Base-by-base conservation (phyloP, 768 basidiomycete genomes). In the Phallus indusiatus region DNA sequence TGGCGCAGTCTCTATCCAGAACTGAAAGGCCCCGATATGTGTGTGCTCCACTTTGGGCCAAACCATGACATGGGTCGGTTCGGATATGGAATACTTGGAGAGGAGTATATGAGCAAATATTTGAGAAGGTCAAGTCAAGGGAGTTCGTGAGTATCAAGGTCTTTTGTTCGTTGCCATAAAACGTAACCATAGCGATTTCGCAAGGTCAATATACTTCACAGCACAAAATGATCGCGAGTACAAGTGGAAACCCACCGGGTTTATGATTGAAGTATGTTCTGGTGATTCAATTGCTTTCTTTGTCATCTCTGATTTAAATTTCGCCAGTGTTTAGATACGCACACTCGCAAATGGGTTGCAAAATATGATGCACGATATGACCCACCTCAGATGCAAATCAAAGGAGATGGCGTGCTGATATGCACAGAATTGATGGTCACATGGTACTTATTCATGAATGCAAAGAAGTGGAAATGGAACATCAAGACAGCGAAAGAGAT, bases 21-120 rank as follows among this genome's bases (percentile, higher is more conserved):
- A 51, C 82, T 89, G 62, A 84, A 88, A 82, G 88, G 88, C n/a
- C 88, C 88, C n/a, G 80, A 77, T 60, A 85, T 80, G 46, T 82
- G 88, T 5, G 88, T 78, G 67, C 79, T 89, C 61, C 90, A 88
- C 66, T 82, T 90, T 60, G 88, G 88, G 0, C 86, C 88, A 5
- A 74, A 74, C 47, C 78, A 75, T 56, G 64, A 75, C 2, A 78
- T 80, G 4, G 88, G 88, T 2, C 82, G 82, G 64, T 71, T 89
- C 54, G 77, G 80, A 47, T 89, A 88, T 59, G 88, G 88, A 3
- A 86, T 84, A 59, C 80, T 61, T 72, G 74, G 28, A 67, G 77
- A 46, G 53, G 71, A 56, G 20, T 36, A 77, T 6, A 90, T 91
- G 88, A 68, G 70, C 1, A 74, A 81, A 62, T 74, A 80, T 35